Evolutionary conservation across 257 asterid species (phyloP).

Genomic region (Capsicum rhomboideum): DNA sequence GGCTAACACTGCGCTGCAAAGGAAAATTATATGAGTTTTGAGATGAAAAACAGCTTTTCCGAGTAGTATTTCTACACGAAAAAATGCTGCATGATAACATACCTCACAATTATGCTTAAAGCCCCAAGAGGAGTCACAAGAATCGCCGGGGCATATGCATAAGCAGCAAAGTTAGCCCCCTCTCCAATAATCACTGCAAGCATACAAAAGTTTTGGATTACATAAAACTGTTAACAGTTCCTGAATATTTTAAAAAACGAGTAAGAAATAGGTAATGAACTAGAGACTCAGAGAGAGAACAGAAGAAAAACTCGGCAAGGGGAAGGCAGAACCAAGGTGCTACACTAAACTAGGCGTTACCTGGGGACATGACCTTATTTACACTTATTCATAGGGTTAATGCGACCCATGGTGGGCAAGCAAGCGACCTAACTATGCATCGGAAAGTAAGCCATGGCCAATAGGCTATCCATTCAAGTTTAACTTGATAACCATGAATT

Average conservation of each 20-base stretch:
- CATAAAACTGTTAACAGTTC: not conserved
- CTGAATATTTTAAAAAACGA: not conserved
- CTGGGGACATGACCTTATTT: not conserved
- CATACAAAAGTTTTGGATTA: not conserved
- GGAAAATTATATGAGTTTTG: not conserved
- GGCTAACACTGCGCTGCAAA: constrained; percentile 49
- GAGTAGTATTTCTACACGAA: not conserved
- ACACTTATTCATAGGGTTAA: not conserved
- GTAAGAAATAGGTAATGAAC: not conserved
- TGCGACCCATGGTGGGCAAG: not conserved
- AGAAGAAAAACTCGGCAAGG: not conserved
- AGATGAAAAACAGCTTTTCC: not conserved
- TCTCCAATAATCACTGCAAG: constrained; percentile 56
- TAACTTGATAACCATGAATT: not conserved
- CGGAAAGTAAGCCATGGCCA: not conserved
- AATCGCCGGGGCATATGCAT: constrained; percentile 71
- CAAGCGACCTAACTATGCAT: not conserved
- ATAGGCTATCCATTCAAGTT: not conserved
- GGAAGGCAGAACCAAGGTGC: not conserved
- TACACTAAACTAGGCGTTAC: not conserved
- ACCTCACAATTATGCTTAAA: constrained; percentile 3
- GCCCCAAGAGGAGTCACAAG: constrained; percentile 77
- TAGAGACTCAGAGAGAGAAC: not conserved
- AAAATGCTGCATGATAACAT: not conserved
- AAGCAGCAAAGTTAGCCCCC: constrained; percentile 57